Conservation (phyloP, 2,329 filamentous ascomycete species). For the Verticillium alfalfae region DNA sequence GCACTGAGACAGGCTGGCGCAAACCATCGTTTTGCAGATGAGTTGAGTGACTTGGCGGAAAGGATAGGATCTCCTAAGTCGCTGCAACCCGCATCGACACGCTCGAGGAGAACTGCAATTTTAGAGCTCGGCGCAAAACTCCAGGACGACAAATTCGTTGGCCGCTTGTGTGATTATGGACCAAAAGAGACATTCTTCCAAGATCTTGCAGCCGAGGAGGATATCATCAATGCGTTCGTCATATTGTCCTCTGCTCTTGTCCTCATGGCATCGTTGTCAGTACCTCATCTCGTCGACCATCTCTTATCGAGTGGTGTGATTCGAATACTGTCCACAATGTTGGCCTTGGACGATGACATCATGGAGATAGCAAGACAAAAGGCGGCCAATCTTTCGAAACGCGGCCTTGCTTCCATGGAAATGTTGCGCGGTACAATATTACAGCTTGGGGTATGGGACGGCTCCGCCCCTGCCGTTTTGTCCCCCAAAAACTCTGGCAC, state of each 20-base stretch:
- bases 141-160: constrained; percentile 56
- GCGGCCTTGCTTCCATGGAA: constrained; percentile 50
- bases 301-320: constrained; percentile 50
- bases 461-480: constrained; percentile 39
- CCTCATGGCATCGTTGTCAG: constrained; percentile 55
- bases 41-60: constrained; percentile 59
- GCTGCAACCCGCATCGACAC: constrained; percentile 38
- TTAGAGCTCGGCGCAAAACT: constrained; percentile 56
- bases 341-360: constrained; percentile 51
- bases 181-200: constrained; percentile 65
- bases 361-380: constrained; percentile 57
- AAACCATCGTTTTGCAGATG: constrained; percentile 60
- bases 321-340: constrained; percentile 47
- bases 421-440: constrained; percentile 49
- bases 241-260: constrained; percentile 59
- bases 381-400: constrained; percentile 63
- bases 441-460: constrained; percentile 55
- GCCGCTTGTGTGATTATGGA: constrained; percentile 69
- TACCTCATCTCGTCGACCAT: constrained; percentile 53
- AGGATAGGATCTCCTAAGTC: constrained; percentile 48
- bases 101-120: constrained; percentile 51
- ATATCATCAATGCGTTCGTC: constrained; percentile 57
- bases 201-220: constrained; percentile 52
- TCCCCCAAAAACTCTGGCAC: constrained; percentile 58
- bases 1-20: constrained; percentile 61